Base-by-base conservation (phyloP, 2,329 filamentous ascomycete species). In the Botrytis hyacinthi region DNA sequence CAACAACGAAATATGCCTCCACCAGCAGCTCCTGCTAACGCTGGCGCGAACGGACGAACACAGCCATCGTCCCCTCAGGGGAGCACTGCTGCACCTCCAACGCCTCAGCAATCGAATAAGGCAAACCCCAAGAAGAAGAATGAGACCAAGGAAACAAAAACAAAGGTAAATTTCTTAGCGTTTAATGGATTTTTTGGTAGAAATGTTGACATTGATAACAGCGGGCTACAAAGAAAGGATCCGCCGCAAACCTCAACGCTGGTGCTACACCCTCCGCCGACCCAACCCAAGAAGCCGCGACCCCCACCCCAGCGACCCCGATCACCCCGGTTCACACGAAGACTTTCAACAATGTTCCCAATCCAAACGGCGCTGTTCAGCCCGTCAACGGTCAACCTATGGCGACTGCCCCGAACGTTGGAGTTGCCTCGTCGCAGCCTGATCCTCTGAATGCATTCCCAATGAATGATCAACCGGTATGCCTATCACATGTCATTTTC, bases 71-170 rank as follows among this genome's bases (percentile, higher is more conserved):
- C 89, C 37, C 89, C 91, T 78, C 87, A 88, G 77, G 87, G 87
- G 75, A 89, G 87, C 74, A 87, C 89, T 10, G 87, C 89, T 10
- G 91, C 91, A 51, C 93, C 93, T 1, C 93, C 93, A 1, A 96
- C 93, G 6, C 93, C 93, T 1, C 90, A 89, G 70, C 92, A 93
- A 80, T 82, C 85, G 2, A 91, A 90, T 80, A 95, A 95, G 84
- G 83, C 91, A 6, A 90, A 89, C 48, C 91, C 92, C 0, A 95
- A 93, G 82, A 94, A 93, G 82, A 95, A 95, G 87, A 93, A 93
- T 85, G 89, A 92, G 1, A 92, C 93, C 80, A 95, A 95, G 87
- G 93, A 94, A 85, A 87, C 88, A 8, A 92, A 91, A 82, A 74
- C 78, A 77, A 93, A 93, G 90, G 91, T 93, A 87, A 84, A 84